A percentile compares a stretch with the other conserved stretches of the same genome.
Conservation (phyloP, 495 filamentous ascomycete genomes). For the Annulohypoxylon nitens region DNA sequence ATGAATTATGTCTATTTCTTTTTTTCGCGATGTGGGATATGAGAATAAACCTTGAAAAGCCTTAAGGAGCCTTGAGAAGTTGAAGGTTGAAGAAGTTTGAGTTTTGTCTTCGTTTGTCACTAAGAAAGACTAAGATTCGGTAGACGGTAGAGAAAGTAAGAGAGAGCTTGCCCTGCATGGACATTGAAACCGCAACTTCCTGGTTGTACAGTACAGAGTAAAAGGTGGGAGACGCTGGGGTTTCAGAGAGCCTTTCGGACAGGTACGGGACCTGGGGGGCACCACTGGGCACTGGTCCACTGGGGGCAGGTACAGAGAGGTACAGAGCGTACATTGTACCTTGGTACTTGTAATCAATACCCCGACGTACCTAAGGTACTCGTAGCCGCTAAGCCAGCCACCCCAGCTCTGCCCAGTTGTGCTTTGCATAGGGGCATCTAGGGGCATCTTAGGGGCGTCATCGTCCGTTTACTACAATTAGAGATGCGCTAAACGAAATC, state of each 20-base stretch:
- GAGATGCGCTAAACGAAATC: slow-evolving; percentile 38
- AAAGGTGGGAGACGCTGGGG: slow-evolving; percentile 34
- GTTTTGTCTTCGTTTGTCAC: slow-evolving; percentile 24
- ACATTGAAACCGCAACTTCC: slow-evolving; percentile 26
- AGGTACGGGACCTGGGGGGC: not conserved
- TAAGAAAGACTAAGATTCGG: not conserved
- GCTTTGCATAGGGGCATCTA: slow-evolving; percentile 6
- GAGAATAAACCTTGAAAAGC: slow-evolving; percentile 6
- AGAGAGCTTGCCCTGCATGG: slow-evolving; percentile 16
- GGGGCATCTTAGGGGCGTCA: slow-evolving; percentile 16
- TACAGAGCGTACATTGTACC: slow-evolving; percentile 4
- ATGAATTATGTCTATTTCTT: not conserved
- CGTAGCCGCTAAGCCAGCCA: slow-evolving; percentile 13
- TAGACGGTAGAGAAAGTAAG: slow-evolving; percentile 14
- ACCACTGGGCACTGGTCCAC: no score
- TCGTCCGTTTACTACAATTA: slow-evolving; percentile 36
- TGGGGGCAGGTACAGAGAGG: slow-evolving; percentile 4
- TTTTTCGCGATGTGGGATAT: slow-evolving; percentile 17
- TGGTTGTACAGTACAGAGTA: slow-evolving; percentile 9
- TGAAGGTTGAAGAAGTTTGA: not conserved
- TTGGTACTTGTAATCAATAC: not conserved
- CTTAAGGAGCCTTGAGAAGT: no score
- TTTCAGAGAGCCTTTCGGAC: slow-evolving; percentile 27
- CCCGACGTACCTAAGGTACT: not conserved
- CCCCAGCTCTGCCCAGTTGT: slow-evolving; percentile 19